Percentiles rank a stretch among this genome's conserved stretches.
phyloP scores from a whole-genome alignment of 805 yeast species.

The Cyberlindnera meyerae region DNA sequence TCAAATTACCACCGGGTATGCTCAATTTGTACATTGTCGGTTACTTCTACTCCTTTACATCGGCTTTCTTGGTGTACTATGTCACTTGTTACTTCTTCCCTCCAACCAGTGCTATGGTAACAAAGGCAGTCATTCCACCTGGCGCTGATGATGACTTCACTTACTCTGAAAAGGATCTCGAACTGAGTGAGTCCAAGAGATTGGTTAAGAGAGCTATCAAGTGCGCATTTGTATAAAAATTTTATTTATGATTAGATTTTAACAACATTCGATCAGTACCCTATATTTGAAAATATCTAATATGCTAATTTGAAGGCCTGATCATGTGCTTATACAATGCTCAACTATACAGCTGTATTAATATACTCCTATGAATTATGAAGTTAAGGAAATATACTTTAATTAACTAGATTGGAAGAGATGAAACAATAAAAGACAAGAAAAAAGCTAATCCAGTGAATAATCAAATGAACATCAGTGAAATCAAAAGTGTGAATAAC shows the following conservation, averaged over 20 bases:
- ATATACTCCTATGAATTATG: too few relatives aligned
- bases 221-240: neutral
- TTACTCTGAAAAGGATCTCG: neutral
- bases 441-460: too few relatives aligned
- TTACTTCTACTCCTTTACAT: conserved; percentile 12
- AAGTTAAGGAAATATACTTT: too few relatives aligned
- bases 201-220: neutral
- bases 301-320: too few relatives aligned
- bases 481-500: too few relatives aligned
- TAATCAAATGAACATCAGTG: too few relatives aligned
- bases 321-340: too few relatives aligned
- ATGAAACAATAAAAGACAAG: too few relatives aligned
- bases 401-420: too few relatives aligned
- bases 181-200: neutral
- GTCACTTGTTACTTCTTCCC: conserved; percentile 10
- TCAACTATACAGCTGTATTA: too few relatives aligned
- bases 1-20: conserved; percentile 7
- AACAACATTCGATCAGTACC: neutral
- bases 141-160: neutral
- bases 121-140: conserved; percentile 6
- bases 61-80: conserved; percentile 8
- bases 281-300: too few relatives aligned
- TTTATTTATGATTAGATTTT: neutral
- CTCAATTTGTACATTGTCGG: conserved; percentile 12
- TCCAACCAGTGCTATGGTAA: conserved; percentile 5